phyloP scores from a whole-genome alignment of 2,329 filamentous ascomycete species.

The Claviceps sorghi region DNA sequence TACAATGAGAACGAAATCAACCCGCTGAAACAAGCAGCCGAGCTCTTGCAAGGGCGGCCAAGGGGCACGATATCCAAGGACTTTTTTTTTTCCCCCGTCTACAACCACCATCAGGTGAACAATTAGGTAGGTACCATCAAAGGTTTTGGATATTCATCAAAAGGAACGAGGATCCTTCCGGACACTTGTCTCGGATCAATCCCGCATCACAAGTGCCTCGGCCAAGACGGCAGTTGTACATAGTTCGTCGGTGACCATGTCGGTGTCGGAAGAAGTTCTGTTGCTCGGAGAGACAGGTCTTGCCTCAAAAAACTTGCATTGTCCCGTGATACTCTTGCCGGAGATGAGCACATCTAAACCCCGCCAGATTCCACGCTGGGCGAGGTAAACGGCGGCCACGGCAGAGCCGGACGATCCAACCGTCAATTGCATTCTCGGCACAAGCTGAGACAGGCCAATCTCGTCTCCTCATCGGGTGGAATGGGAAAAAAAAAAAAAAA shows the following conservation, averaged over 20 bases:
- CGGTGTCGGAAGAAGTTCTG: constrained; percentile 14
- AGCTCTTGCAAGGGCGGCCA: too few species aligned
- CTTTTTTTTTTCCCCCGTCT: too few species aligned
- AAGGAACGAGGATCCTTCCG: neutral
- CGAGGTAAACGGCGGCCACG: neutral
- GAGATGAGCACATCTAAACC: constrained; percentile 24
- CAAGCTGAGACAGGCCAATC: neutral
- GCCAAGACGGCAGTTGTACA: constrained; percentile 33
- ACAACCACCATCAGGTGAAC: too few species aligned
- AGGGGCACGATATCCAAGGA: too few species aligned
- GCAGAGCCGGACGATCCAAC: too few species aligned
- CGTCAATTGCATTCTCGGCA: neutral
- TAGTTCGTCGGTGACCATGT: constrained; percentile 12
- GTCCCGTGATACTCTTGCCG: constrained; percentile 16
- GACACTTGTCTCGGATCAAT: constrained; percentile 23
- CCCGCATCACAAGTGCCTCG: constrained; percentile 31
- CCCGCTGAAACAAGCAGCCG: too few species aligned
- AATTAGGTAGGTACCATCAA: too few species aligned
- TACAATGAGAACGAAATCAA: too few species aligned
- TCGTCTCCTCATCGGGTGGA: neutral
- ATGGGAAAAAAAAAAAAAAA: neutral
- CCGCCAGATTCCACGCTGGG: constrained; percentile 12
- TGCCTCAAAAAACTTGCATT: constrained; percentile 16
- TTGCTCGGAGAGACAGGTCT: constrained; percentile 8
- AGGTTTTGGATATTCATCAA: too few species aligned